Evolutionary conservation across 768 basidiomycete species (phyloP).

Genomic region (Termitomyces sp.): DNA sequence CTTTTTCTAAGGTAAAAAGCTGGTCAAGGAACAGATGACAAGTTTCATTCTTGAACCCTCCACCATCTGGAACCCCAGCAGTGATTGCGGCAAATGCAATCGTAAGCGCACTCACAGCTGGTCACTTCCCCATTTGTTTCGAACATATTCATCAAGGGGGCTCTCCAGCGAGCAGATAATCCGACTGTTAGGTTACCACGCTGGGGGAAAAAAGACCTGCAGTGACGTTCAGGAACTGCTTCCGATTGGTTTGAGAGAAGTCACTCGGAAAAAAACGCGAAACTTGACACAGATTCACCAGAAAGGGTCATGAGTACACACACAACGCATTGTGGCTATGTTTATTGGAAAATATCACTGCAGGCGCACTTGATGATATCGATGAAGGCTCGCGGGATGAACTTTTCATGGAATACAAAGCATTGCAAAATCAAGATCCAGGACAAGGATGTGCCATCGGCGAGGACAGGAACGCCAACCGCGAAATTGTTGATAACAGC

Average conservation of each 20-base stretch:
- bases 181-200: conserved; percentile 44
- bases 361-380: conserved; percentile 63
- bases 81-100: conserved; percentile 14
- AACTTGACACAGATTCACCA: not conserved
- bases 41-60: not conserved
- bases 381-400: conserved; percentile 60
- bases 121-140: conserved; percentile 34
- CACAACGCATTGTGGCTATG: conserved; percentile 65
- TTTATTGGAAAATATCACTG: conserved; percentile 37
- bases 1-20: too few relatives aligned
- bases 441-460: conserved; percentile 27
- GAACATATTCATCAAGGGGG: conserved; percentile 46
- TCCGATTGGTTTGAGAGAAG: conserved; percentile 56
- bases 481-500: conserved; percentile 51
- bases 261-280: conserved; percentile 20
- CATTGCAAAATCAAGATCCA: not conserved
- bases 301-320: conserved; percentile 19
- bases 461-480: conserved; percentile 49
- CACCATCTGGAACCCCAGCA: not conserved
- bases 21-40: not conserved
- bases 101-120: conserved; percentile 7
- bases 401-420: conserved; percentile 37
- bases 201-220: conserved; percentile 33
- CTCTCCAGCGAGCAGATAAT: conserved; percentile 48
- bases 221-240: conserved; percentile 35